phyloP scores from a whole-genome alignment of 345 rosid genomes.

The Citrus sinensis region DNA sequence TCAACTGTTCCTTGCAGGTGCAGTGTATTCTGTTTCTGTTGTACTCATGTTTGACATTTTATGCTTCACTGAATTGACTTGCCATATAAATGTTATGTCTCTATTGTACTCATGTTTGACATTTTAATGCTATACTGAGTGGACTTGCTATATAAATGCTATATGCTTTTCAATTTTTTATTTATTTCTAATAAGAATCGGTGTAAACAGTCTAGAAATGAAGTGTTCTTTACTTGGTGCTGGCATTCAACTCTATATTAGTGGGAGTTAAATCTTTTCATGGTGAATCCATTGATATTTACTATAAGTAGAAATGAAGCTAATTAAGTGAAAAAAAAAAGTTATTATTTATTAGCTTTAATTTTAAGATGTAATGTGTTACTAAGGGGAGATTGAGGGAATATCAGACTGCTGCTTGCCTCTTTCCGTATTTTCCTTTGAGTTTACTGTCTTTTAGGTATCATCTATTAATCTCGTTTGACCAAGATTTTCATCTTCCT shows the following conservation, averaged over 20 bases:
- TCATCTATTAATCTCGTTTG: neutral
- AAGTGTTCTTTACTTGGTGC: neutral
- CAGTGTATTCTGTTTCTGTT: constrained; percentile 3
- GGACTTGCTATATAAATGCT: neutral
- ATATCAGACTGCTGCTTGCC: neutral
- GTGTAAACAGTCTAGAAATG: neutral
- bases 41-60: neutral
- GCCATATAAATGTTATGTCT: neutral
- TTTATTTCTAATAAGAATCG: neutral
- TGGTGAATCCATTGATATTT: neutral
- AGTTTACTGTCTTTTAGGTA: neutral
- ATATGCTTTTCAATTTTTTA: neutral
- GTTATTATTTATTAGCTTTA: neutral
- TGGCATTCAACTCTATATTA: neutral
- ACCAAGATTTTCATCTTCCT: neutral
- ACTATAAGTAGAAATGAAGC: neutral
- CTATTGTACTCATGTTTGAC: neutral
- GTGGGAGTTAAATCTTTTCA: neutral
- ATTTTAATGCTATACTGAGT: neutral
- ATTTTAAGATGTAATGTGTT: neutral
- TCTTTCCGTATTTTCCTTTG: neutral
- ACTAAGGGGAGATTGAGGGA: neutral
- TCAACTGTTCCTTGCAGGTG: constrained; percentile 86
- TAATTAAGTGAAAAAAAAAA: neutral
- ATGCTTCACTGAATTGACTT: neutral